These are phyloP conservation scores for Pseudonectria buxi DNA, from an alignment of 2,329 filamentous ascomycete species.

Conservation along the genomic window DNA sequence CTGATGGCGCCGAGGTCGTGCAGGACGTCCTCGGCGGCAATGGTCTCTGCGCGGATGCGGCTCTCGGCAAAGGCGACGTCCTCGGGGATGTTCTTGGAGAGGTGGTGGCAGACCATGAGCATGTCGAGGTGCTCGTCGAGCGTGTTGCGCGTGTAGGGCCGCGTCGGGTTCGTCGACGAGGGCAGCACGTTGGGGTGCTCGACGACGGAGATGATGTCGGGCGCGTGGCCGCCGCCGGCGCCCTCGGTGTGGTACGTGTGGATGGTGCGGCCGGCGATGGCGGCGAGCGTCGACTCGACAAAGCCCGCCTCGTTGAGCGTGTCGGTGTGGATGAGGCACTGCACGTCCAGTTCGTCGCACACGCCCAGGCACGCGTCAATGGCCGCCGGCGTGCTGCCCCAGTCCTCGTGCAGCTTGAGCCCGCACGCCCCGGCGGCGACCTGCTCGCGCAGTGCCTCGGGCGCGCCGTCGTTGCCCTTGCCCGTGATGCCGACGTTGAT, in stretches of 20 bases:
- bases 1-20: constrained; percentile 92
- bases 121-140: constrained; percentile 96
- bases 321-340: constrained; percentile 92
- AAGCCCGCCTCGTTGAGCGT: constrained; percentile 97
- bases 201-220: constrained; percentile 91
- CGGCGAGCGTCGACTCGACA: constrained; percentile 81
- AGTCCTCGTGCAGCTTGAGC: constrained; percentile 93
- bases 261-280: constrained; percentile 80
- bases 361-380: constrained; percentile 82
- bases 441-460: constrained; percentile 68
- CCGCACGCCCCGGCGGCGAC: constrained; percentile 78
- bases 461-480: constrained; percentile 82
- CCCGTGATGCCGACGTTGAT: constrained; percentile 87
- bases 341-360: constrained; percentile 86
- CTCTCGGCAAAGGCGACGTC: constrained; percentile 94
- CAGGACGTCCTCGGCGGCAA: constrained; percentile 91
- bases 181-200: constrained; percentile 84
- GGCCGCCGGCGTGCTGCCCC: constrained; percentile 84
- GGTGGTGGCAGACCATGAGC: constrained; percentile 96
- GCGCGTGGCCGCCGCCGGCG: constrained; percentile 88
- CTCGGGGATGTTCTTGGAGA: constrained; percentile 87
- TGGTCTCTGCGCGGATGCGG: constrained; percentile 91
- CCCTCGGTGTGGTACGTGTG: constrained; percentile 98
- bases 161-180: constrained; percentile 84
- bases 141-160: constrained; percentile 86